Percentiles rank a stretch among this genome's conserved stretches.
These are phyloP conservation scores for Phytophthora ohioensis DNA, from an alignment of 352 stramenopile species.

Conservation along the genomic window DNA sequence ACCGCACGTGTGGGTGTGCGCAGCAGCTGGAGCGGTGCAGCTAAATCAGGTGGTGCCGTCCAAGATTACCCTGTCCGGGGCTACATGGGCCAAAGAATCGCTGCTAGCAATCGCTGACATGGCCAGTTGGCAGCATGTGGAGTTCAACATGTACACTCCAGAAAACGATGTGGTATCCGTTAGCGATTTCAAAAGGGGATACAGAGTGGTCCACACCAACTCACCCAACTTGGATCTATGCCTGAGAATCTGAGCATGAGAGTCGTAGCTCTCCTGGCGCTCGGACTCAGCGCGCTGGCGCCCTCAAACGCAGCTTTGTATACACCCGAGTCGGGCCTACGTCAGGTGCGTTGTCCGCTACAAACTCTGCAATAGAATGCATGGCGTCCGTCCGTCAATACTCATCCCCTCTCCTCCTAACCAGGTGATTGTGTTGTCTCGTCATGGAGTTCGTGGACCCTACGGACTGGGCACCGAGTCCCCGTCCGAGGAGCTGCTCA, in stretches of 20 bases:
- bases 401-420: conserved; percentile 2
- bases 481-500: conserved; percentile 54
- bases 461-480: conserved; percentile 70
- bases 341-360: conserved; percentile 36
- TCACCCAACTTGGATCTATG: background rate
- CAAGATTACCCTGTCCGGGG: conserved; percentile 8
- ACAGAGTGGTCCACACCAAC: conserved; percentile 25
- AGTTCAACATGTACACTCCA: background rate
- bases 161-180: background rate
- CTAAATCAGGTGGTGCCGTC: conserved; percentile 25
- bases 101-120: conserved; percentile 7
- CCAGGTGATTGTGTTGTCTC: conserved; percentile 77
- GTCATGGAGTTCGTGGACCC: conserved; percentile 77
- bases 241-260: conserved; percentile 20
- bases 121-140: background rate
- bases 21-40: conserved; percentile 25
- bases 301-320: background rate
- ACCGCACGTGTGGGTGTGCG: conserved; percentile 29
- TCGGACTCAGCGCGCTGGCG: conserved; percentile 14
- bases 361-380: background rate
- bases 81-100: conserved; percentile 8
- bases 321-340: conserved; percentile 32
- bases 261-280: conserved; percentile 13
- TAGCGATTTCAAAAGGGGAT: conserved; percentile 23
- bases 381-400: conserved; percentile 24